Percentiles rank a stretch among this genome's conserved stretches.
phyloP scores from a whole-genome alignment of 352 stramenopile genomes.

The Globisporangium megalacanthum region DNA sequence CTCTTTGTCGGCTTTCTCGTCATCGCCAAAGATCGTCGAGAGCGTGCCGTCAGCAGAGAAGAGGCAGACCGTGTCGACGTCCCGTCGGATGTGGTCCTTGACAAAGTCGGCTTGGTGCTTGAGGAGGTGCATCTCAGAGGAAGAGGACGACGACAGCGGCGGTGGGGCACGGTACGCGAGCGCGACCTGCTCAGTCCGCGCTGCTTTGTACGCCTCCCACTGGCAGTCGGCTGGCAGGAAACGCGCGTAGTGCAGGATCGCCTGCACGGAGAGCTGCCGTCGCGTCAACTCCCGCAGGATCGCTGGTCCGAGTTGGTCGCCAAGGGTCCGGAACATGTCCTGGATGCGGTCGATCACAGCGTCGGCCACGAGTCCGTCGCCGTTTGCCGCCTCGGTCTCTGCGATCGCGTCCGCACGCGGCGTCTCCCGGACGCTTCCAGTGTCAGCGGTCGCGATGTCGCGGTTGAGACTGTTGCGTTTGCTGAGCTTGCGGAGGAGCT shows the following conservation, averaged over 20 bases:
- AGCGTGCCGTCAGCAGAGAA: constrained; percentile 57
- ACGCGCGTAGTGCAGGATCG: constrained; percentile 55
- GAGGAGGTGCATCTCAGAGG: constrained; percentile 20
- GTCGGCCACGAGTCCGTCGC: constrained; percentile 22
- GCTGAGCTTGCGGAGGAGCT: constrained; percentile 53
- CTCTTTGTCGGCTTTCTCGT: constrained; percentile 39
- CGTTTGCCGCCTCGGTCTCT: background rate
- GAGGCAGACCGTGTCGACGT: constrained; percentile 67
- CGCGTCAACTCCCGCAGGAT: constrained; percentile 52
- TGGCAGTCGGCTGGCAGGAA: constrained; percentile 57
- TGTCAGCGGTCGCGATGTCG: background rate
- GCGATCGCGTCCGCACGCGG: background rate
- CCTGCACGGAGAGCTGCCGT: constrained; percentile 45
- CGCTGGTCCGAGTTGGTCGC: constrained; percentile 30
- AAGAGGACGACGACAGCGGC: background rate
- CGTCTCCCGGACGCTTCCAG: background rate
- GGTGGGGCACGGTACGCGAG: constrained; percentile 22
- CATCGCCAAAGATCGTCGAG: constrained; percentile 67
- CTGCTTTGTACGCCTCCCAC: constrained; percentile 62
- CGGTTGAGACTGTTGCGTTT: constrained; percentile 22
- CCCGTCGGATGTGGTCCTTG: constrained; percentile 66
- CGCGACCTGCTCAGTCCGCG: constrained; percentile 49
- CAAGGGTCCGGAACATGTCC: constrained; percentile 63
- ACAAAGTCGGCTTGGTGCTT: constrained; percentile 63
- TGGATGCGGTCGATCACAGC: constrained; percentile 56